Base-by-base conservation (phyloP, 345 rosid genomes). In the Bretschneidera sinensis region DNA sequence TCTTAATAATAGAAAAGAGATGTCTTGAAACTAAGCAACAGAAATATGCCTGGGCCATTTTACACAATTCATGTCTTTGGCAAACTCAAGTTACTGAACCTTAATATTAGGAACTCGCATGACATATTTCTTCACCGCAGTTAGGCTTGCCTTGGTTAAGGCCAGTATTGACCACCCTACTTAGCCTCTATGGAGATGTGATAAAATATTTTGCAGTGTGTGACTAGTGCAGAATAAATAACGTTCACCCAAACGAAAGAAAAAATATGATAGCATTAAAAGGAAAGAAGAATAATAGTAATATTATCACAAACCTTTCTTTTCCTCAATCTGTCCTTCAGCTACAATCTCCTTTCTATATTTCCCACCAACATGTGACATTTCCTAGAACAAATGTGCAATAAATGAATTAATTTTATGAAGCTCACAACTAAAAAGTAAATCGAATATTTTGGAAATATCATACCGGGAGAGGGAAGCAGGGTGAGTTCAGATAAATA, bases 331-430 rank as follows among this genome's bases (percentile, higher is more conserved):
- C 24, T 76, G 88, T 47, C 90, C 99, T 78, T 91, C n/a, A n/a
- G 99, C 96, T 70, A 86, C 95, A 65, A 90, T 96, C 81, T 94
- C 97, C 74, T 88, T 85, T 70, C 78, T 83, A 69, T 86, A 90
- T 78, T 94, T 91, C 74, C 96, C 99, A 21, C 79, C 89, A 25
- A 91, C 96, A 72, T 86, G 97, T 60, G 99, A 85, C 97, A 94
- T 84, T 63, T 94, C 99, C 99, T 94, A 64, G 17, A 35, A 43
- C 60, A 56, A 28, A 48, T n/a, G n/a, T n/a, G n/a, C n/a, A n/a
- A n/a, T n/a, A n/a, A n/a, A n/a, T n/a, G 4, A 17, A 48, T 17
- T 48, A 11, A 55, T 17, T 65, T 19, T 33, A 24, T 28, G 39
- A 24, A 54, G 20, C 39, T 17, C 11, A 23, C 21, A 54, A 57